phyloP scores from a whole-genome alignment of 805 yeast species.

The Suhomyces sp. region DNA sequence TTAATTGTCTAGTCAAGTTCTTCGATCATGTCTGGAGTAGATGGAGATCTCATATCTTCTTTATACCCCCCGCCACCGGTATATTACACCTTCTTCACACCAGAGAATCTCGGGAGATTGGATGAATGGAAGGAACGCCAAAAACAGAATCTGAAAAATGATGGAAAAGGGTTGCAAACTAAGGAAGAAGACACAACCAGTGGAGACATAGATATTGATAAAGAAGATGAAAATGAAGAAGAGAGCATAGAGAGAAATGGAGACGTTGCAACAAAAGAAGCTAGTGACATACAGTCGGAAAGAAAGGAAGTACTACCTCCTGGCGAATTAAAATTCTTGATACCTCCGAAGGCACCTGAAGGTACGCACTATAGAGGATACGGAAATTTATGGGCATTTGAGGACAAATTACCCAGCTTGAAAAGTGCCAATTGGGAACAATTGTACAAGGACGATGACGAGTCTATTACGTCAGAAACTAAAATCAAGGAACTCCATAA shows the following conservation, averaged over 20 bases:
- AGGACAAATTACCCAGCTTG: slow-evolving; percentile 74
- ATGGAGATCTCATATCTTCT: slow-evolving; percentile 52
- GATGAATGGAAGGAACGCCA: slow-evolving; percentile 21
- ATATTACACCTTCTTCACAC: slow-evolving; percentile 69
- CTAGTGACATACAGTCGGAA: not conserved
- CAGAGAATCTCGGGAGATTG: slow-evolving; percentile 56
- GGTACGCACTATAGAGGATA: slow-evolving; percentile 75
- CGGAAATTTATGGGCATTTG: slow-evolving; percentile 85
- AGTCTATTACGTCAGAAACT: slow-evolving; percentile 34
- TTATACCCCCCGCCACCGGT: slow-evolving; percentile 96
- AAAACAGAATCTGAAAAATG: not conserved
- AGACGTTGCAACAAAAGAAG: slow-evolving; percentile 14
- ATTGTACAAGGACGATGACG: slow-evolving; percentile 52
- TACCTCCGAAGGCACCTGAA: slow-evolving; percentile 66
- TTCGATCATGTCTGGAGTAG: slow-evolving; percentile 5
- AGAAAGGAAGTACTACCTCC: too few relatives aligned
- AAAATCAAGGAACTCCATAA: slow-evolving; percentile 76
- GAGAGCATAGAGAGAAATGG: too few relatives aligned
- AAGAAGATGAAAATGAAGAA: slow-evolving; percentile 16
- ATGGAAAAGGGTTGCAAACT: too few relatives aligned
- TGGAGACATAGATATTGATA: too few relatives aligned
- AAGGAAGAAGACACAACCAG: too few relatives aligned
- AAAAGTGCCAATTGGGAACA: slow-evolving; percentile 77
- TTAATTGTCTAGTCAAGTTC: too few relatives aligned
- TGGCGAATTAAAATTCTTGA: slow-evolving; percentile 53